Conservation (phyloP, 352 stramenopile genomes). For the Phytophthora podocarpi region DNA sequence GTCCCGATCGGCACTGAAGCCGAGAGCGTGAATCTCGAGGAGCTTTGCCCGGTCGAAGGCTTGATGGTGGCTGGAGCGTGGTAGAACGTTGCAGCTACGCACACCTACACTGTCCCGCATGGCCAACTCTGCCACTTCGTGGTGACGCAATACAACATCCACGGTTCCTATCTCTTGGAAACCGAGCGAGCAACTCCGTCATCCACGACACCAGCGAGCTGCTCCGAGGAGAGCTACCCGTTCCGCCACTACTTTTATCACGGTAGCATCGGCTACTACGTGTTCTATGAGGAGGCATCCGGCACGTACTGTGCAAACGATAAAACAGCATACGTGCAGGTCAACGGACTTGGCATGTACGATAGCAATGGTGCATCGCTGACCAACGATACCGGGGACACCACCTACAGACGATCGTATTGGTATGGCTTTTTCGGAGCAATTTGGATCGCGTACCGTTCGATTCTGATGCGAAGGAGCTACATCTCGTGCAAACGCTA, state of each 20-base stretch:
- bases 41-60: constrained; percentile 10
- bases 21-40: not conserved
- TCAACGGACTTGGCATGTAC: constrained; percentile 13
- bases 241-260: constrained; percentile 24
- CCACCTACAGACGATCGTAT: constrained; percentile 17
- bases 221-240: constrained; percentile 8
- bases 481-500: constrained; percentile 19
- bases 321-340: not conserved
- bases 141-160: constrained; percentile 20
- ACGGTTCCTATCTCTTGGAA: constrained; percentile 4
- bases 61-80: constrained; percentile 9
- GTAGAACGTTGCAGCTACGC: constrained; percentile 14
- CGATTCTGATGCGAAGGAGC: constrained; percentile 14
- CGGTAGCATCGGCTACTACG: constrained; percentile 19
- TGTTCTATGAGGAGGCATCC: constrained; percentile 15
- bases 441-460: constrained; percentile 20
- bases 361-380: constrained; percentile 13
- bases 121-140: constrained; percentile 18
- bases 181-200: constrained; percentile 1
- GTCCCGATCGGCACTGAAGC: not conserved
- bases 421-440: constrained; percentile 14
- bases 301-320: constrained; percentile 18
- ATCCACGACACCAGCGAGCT: constrained; percentile 11
- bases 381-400: constrained; percentile 7
- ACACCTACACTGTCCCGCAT: constrained; percentile 1